phyloP scores from a whole-genome alignment of 768 basidiomycete genomes.

The Naganishia antarctica region DNA sequence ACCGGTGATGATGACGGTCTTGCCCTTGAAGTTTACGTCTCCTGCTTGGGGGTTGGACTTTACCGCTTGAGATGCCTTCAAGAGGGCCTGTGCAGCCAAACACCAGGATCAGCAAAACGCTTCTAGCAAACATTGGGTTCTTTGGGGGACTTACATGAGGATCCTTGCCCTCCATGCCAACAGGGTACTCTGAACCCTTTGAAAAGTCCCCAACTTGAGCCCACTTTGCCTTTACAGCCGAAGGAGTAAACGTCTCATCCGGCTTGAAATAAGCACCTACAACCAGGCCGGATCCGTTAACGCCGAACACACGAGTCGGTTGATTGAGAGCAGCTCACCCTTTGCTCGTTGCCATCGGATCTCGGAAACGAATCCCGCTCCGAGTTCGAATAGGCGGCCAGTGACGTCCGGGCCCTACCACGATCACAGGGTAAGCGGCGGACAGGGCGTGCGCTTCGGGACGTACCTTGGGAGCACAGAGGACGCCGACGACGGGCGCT shows the following conservation, averaged over 20 bases:
- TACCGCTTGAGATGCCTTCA: constrained; percentile 62
- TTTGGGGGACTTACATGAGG: constrained; percentile 38
- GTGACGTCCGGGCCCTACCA: constrained; percentile 49
- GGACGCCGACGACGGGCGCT: constrained; percentile 81
- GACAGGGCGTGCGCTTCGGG: not conserved
- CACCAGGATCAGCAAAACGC: not conserved
- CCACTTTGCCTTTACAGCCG: constrained; percentile 87
- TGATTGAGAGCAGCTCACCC: too few species aligned
- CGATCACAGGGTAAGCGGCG: not conserved
- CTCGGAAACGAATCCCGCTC: constrained; percentile 86
- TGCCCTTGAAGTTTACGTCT: constrained; percentile 73
- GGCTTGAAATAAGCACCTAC: constrained; percentile 70
- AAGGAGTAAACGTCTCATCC: constrained; percentile 84
- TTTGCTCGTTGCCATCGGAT: constrained; percentile 88
- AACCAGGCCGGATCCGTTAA: not conserved
- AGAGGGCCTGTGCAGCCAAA: constrained; percentile 53
- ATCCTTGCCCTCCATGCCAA: constrained; percentile 57
- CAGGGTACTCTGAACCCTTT: constrained; percentile 61
- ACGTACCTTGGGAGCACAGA: constrained; percentile 71
- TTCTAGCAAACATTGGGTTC: not conserved
- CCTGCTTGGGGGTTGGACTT: constrained; percentile 65
- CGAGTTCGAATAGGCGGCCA: constrained; percentile 72
- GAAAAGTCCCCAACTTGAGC: constrained; percentile 72
- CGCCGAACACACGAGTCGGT: too few species aligned
- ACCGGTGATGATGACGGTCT: constrained; percentile 91